Base-by-base conservation (phyloP, 1,139 yeast genomes). In the Geotrichum carabidarum region DNA sequence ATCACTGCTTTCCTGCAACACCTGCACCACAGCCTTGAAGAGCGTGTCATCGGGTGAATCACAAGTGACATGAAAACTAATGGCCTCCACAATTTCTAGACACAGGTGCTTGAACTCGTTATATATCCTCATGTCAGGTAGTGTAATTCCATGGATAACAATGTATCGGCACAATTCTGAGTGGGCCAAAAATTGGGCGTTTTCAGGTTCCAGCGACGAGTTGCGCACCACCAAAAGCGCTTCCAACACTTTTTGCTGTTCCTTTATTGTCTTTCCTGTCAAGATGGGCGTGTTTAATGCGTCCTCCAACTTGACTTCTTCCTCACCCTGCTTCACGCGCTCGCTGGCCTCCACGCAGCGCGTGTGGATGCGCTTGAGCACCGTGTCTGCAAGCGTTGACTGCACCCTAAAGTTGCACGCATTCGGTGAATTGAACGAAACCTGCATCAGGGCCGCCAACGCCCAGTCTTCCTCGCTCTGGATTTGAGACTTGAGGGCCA, bases 21-120 rank as follows among this genome's bases (percentile, higher is more conserved):
- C 60, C 1, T 36, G n/a, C 6, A 48, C 35, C 12, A 60, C 53
- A 22, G 65, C 62, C 14, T 51, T 50, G 47, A 73, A 70, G 27
- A 74, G 61, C 12, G 74, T 71, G 34, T 77, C 73, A 59, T 77
- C 75, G 34, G 79, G 77, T 7, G 77, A 76, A 37, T 83, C 84
- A 37, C 94, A 93, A 12, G 89, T 82, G 62, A 87, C 78, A 68
- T 87, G 88, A 51, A 96, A 86, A 5, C 93, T 83, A 47, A 90
- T 79, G 1, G 93, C 84, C 66, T 93, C 99, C 54, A 88, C 78
- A 44, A 91, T 78, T 68, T 93, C 99, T 54, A 90, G 71, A 32
- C 84, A 74, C 66, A 86, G 88, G 57, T 78, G 80, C 52, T 85
- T 75, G 47, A 86, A 74, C 68, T 93, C 99, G 51, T 77, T 60